These are phyloP conservation scores for Yamadazyma conglobata DNA, from an alignment of 1,139 yeast genomes.

Conservation along the genomic window DNA sequence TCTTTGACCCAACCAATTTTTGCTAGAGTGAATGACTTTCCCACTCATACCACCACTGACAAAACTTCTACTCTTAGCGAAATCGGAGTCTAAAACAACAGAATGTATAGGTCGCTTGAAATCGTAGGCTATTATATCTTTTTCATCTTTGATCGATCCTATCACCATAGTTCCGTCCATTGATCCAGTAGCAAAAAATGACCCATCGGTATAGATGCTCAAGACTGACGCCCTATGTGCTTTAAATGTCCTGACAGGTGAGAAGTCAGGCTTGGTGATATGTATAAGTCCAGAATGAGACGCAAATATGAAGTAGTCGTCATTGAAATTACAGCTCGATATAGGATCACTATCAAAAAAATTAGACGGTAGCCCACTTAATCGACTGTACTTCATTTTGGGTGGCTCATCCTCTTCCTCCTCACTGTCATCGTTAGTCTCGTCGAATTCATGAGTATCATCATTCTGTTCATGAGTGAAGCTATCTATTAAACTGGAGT, in stretches of 20 bases:
- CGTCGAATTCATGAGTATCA: neutral
- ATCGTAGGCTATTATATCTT: slow-evolving; percentile 71
- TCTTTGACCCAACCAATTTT: slow-evolving; percentile 85
- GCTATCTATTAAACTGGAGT: neutral
- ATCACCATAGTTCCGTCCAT: slow-evolving; percentile 91
- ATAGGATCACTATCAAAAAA: slow-evolving; percentile 75
- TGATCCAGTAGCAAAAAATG: slow-evolving; percentile 78
- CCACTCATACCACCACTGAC: slow-evolving; percentile 93
- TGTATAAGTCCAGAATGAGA: slow-evolving; percentile 87
- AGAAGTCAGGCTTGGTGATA: slow-evolving; percentile 56
- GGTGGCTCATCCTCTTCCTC: slow-evolving; percentile 69
- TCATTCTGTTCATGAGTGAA: neutral
- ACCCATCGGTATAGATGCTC: slow-evolving; percentile 69
- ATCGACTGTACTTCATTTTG: slow-evolving; percentile 64
- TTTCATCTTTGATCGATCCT: slow-evolving; percentile 61
- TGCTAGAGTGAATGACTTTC: slow-evolving; percentile 66
- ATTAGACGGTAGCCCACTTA: slow-evolving; percentile 59
- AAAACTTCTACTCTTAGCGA: slow-evolving; percentile 57
- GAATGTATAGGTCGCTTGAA: slow-evolving; percentile 88
- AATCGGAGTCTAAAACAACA: slow-evolving; percentile 74
- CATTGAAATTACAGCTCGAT: slow-evolving; percentile 62
- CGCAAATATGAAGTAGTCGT: slow-evolving; percentile 68
- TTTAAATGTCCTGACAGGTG: slow-evolving; percentile 63
- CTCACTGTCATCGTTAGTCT: slow-evolving; percentile 6
- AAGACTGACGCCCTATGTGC: slow-evolving; percentile 86